Evolutionary conservation across 345 rosid species (phyloP).

Genomic region (Carallia pectinifolia): DNA sequence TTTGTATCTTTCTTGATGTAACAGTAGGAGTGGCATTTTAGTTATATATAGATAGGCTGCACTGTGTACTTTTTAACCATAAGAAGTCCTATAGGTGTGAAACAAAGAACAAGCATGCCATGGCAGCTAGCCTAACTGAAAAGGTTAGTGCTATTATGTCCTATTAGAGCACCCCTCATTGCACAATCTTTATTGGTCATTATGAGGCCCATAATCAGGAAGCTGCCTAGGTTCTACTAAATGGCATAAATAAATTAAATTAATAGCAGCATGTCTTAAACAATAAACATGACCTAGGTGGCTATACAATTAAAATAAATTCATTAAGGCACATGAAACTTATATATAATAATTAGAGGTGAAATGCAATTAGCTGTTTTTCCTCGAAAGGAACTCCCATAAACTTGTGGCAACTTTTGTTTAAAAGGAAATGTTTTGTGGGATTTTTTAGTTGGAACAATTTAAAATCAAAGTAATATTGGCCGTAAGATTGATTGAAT

Average conservation of each 20-base stretch:
- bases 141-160: conserved; percentile 6
- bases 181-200: conserved; percentile 23
- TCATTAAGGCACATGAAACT: conserved; percentile 11
- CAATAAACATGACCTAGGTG: background rate
- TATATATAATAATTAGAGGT: background rate
- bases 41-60: background rate
- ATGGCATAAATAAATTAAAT: background rate
- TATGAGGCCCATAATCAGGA: conserved; percentile 38
- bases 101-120: background rate
- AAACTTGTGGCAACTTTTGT: background rate
- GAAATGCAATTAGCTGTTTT: conserved; percentile 2
- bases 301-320: background rate
- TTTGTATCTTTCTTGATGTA: background rate
- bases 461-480: no score
- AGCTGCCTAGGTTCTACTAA: conserved; percentile 6
- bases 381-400: conserved; percentile 15
- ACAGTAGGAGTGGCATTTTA: background rate
- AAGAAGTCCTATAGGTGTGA: background rate
- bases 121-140: conserved; percentile 6
- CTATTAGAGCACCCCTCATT: background rate
- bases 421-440: no score
- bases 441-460: no score
- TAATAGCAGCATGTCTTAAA: background rate
- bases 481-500: no score
- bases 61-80: background rate